Evolutionary conservation across 768 basidiomycete genomes (phyloP), one percentile per base, ranked within the genome.

Genomic region (Kwoniella bestiolae): DNA sequence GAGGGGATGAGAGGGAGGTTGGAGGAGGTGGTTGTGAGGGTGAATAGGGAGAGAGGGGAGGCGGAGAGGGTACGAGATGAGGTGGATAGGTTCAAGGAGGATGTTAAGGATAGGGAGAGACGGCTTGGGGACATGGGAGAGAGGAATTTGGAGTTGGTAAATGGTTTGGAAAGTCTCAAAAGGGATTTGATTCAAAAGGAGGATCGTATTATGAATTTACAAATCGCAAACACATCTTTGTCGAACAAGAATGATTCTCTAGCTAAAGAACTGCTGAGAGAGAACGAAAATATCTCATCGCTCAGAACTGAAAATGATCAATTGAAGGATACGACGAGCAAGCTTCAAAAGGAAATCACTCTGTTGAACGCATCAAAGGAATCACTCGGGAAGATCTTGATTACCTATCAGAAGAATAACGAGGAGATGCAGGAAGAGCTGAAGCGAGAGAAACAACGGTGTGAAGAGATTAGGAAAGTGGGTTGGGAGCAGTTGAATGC

Each of bases 401-500:
- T 18, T 7, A 28, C 32, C n/a, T 29, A 34, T n/a, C 11, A 34
- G 21, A 55, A 55, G 11, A 18, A n/a, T 9, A 55, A 7, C 7
- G 16, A 32, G 34, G 14, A 55, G 9, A 12, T 55, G 6, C 12
- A 55, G 21, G 12, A 31, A 2, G 52, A 55, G 5, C n/a, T 55
- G 14, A 12, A 31, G 8, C 12, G 5, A 21, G 52, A 55, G 18
- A 55, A 35, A 29, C n/a, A 55, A 11, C n/a, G 32, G 8, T n/a
- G 16, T 3, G 52, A 55, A 18, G 52, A 55, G 32, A 34, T 35
- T 2, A 55, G 52, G 34, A 55, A 23, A 21, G 23, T 35, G 18
- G 52, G 52, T 1, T 55, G 52, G 52, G 52, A 55, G 29, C 52
- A 55, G 32, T 21, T 55, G 3, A 55, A 35, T 32, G 6, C 12